phyloP scores from a whole-genome alignment of 768 basidiomycete species.

The Leccinum fibrillosum region DNA sequence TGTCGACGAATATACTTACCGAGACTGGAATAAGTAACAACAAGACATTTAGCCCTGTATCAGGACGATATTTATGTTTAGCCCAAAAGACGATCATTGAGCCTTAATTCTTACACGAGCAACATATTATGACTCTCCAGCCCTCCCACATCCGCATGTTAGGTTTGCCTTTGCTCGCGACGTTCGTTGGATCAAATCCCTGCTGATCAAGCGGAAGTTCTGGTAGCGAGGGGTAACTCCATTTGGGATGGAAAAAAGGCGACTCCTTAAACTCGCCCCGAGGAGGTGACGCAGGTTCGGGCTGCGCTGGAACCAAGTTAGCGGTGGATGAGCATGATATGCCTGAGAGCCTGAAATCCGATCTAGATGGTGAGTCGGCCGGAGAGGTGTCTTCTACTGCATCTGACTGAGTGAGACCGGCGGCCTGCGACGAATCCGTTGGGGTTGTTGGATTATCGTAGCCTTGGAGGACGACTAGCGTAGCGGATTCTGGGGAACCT shows the following conservation, averaged over 20 bases:
- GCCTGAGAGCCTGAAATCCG: slow-evolving; percentile 23
- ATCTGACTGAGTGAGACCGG: neutral
- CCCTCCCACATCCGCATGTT: slow-evolving; percentile 39
- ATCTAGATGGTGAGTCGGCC: slow-evolving; percentile 14
- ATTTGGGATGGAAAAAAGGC: slow-evolving; percentile 22
- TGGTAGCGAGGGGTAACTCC: slow-evolving; percentile 26
- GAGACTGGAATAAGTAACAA: slow-evolving; percentile 64
- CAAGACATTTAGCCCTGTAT: slow-evolving; percentile 66
- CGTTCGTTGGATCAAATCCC: neutral
- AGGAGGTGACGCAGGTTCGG: slow-evolving; percentile 2
- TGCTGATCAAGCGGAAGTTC: slow-evolving; percentile 16
- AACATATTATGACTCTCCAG: slow-evolving; percentile 51
- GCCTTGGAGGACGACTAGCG: slow-evolving; percentile 26
- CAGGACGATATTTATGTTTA: neutral
- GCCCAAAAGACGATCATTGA: neutral
- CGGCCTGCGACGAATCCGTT: neutral
- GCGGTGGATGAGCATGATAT: slow-evolving; percentile 22
- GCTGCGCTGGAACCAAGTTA: slow-evolving; percentile 23
- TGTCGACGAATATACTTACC: slow-evolving; percentile 37
- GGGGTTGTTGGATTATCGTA: slow-evolving; percentile 15
- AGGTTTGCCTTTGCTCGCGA: slow-evolving; percentile 1
- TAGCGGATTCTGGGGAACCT: slow-evolving; percentile 28
- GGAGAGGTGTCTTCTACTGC: slow-evolving; percentile 6
- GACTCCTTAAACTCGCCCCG: slow-evolving; percentile 25
- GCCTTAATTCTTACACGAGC: slow-evolving; percentile 47